Evolutionary conservation across 176 grass and related monocot genomes (phyloP), one percentile per base, ranked within the genome.

Genomic region (Echinochloa phyllopogon): DNA sequence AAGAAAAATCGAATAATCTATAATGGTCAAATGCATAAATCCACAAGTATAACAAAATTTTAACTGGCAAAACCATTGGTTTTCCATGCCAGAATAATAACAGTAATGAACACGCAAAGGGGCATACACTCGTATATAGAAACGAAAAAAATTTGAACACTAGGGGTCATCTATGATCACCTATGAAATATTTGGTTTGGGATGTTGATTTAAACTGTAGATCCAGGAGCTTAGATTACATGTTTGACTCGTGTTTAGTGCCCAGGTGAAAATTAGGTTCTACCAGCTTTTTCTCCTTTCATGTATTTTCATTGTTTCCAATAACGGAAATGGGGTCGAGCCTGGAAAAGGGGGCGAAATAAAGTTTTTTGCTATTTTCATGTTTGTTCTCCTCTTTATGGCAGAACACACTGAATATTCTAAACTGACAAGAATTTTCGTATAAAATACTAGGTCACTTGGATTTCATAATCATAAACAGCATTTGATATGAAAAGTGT

Each of bases 401-500:
- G 37, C 36, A 75, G 16, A 15, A 23, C 17, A 74, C 16, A 17
- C 15, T 65, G 17, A 75, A 43, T 41, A 64, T 66, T 73, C 70
- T 71, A 14, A 25, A 33, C 14, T 65, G 24, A 44, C 41, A 65
- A 48, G 37, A 90, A 63, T 29, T 78, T 17, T 37, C 2, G 3
- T 57, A 41, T 10, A 2, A 65, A 78, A 74, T 73, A 84, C 47
- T 8, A 44, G 48, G 33, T 7, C 14, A 63, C 38, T 25, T 65
- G 38, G 55, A 63, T 48, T 47, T 45, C 17, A 65, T 41, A 33
- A 53, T 72, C 53, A 13, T 3, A 82, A 57, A 42, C 9, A 3
- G 41, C 10, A 65, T 71, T 63, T 29, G 37, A 37, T 86, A 75
- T 42, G 45, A 24, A 71, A 87, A 81, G 36, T 57, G 18, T 4